Base-by-base conservation (phyloP, 306 rosid genomes). In the Prunus mume region DNA sequence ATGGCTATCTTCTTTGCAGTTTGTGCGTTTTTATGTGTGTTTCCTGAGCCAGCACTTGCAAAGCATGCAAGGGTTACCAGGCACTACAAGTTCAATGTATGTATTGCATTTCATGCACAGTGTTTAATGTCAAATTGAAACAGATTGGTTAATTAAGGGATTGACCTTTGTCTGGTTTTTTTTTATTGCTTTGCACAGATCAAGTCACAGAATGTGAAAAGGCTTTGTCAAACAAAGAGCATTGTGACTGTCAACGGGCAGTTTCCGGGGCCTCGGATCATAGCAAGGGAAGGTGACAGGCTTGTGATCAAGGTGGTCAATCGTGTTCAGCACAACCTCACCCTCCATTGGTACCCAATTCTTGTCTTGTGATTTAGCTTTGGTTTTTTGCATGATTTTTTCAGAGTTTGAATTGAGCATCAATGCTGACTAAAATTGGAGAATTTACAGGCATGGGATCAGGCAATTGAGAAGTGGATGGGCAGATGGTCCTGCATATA, bases 401-500 rank as follows among this genome's bases (percentile, higher is more conserved):
- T 32, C 6, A 34, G 12, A 18, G 3, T n/a, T 65, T 18, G 1
- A 19, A 19, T 3, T 18, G 24, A 45, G 3, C 15, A 14, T 1
- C 30, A 27, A 11, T n/a, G 14, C 12, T 60, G 43, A 38, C 43
- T 25, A 9, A 58, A 24, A 51, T 38, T 76, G 20, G 73, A 65
- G 32, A 71, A 25, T 12, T 49, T 1, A 47, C 57, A 87, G 97
- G 93, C 93, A 89, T 11, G 92, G 93, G 55, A 25, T 89, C 46
- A 81, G 88, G 27, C 94, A 91, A 81, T 0, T 85, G 54, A 86
- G 60, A 77, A 91, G 89, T 74, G 94, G 85, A 49, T 89, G 94
- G 97, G 93, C 93, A 28, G 94, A 91, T 54, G 97, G 92, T 55
- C 93, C 97, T 2, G 87, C 97, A 6, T 91, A 91, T 63, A 83